Percentiles rank a stretch among this genome's conserved stretches.
phyloP scores from a whole-genome alignment of 306 rosid species.

The Fragaria iinumae region DNA sequence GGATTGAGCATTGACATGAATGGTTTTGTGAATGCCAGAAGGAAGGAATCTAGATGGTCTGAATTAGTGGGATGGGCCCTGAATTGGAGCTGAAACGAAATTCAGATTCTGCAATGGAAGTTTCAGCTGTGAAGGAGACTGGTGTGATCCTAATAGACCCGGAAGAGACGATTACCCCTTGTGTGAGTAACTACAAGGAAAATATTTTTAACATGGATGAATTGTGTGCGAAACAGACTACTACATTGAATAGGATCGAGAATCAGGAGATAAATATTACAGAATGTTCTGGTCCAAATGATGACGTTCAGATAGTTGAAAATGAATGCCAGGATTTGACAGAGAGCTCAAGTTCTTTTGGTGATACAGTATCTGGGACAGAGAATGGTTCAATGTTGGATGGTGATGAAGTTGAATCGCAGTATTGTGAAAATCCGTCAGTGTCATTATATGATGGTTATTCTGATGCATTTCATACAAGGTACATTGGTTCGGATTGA shows the following conservation, averaged over 20 bases:
- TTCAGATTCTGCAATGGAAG: conserved; percentile 34
- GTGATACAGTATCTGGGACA: conserved; percentile 47
- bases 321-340: conserved; percentile 38
- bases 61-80: conserved; percentile 46
- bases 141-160: conserved; percentile 8
- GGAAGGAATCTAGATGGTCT: conserved; percentile 11
- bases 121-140: conserved; percentile 36
- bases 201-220: conserved; percentile 28
- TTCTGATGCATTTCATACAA: conserved; percentile 33
- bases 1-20: not conserved
- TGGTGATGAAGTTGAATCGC: conserved; percentile 64
- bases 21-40: conserved; percentile 8
- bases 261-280: conserved; percentile 54
- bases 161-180: conserved; percentile 27
- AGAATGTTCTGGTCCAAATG: conserved; percentile 23
- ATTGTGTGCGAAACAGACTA: conserved; percentile 20
- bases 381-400: conserved; percentile 39
- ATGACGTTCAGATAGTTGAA: conserved; percentile 31
- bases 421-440: conserved; percentile 19
- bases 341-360: conserved; percentile 76
- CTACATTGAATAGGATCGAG: conserved; percentile 23
- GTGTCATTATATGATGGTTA: conserved; percentile 36
- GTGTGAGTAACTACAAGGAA: conserved; percentile 28
- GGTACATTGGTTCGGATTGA: conserved; percentile 35
- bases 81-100: conserved; percentile 39